Evolutionary conservation across 257 asterid species (phyloP).

Genomic region (Ehretia macrophylla): DNA sequence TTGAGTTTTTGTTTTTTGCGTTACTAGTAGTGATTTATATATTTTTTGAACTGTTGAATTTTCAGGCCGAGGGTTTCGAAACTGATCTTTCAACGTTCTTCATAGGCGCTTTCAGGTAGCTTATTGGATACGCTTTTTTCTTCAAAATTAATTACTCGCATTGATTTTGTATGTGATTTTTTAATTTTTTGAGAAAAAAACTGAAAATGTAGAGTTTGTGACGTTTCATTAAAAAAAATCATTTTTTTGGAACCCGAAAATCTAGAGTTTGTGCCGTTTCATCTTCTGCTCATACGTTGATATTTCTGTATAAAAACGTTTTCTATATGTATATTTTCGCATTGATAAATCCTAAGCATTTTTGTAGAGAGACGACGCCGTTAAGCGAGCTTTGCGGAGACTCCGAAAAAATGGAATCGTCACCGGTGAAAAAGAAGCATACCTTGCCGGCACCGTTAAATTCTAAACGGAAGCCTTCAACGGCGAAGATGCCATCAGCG

Average conservation of each 20-base stretch:
- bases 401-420: not conserved
- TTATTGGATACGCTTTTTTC: too few species aligned
- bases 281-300: too few species aligned
- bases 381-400: not conserved
- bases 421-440: not conserved
- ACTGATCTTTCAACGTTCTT: not conserved
- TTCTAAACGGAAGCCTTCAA: constrained; percentile 12
- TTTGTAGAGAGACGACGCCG: constrained; percentile 26
- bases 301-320: too few species aligned
- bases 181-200: too few species aligned
- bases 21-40: not conserved
- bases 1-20: not conserved
- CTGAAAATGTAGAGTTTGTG: too few species aligned
- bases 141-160: not conserved
- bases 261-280: too few species aligned
- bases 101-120: not conserved
- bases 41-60: not conserved
- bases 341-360: constrained; percentile 9
- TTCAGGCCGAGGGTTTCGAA: not conserved
- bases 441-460: not conserved
- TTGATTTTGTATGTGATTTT: too few species aligned
- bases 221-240: too few species aligned
- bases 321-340: not conserved
- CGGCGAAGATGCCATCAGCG: constrained; percentile 40
- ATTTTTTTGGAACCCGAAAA: too few species aligned